phyloP scores from a whole-genome alignment of 163 green algal genomes.

The Prototheca wickerhamii region DNA sequence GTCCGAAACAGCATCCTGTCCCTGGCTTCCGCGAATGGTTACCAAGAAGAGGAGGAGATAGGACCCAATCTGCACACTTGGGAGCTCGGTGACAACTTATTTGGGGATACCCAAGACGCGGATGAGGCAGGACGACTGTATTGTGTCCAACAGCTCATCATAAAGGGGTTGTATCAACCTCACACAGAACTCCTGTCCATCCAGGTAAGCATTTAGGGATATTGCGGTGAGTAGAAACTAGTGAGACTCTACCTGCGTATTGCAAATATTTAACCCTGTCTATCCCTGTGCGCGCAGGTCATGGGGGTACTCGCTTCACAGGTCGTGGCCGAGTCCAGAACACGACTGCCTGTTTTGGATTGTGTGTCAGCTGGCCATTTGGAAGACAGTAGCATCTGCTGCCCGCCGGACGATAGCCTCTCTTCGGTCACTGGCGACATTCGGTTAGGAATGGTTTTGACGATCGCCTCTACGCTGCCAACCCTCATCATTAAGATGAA shows the following conservation, averaged over 20 bases:
- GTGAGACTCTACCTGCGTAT: neutral
- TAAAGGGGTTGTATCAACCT: conserved; percentile 66
- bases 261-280: neutral
- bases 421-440: conserved; percentile 55
- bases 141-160: conserved; percentile 60
- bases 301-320: conserved; percentile 41
- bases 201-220: conserved; percentile 5
- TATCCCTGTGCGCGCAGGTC: conserved; percentile 15
- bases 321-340: conserved; percentile 12
- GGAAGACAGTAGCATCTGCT: conserved; percentile 1
- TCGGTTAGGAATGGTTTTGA: conserved; percentile 53
- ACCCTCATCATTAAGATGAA: conserved; percentile 51
- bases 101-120: neutral
- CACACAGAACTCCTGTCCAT: conserved; percentile 42
- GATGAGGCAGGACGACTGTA: conserved; percentile 34
- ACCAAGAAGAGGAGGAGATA: neutral
- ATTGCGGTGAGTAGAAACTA: neutral
- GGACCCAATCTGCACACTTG: neutral
- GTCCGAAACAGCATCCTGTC: conserved; percentile 67
- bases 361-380: neutral
- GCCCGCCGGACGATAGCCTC: conserved; percentile 6
- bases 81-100: neutral
- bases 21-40: conserved; percentile 12
- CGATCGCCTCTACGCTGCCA: conserved; percentile 52
- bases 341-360: neutral